Percentiles rank a stretch among this genome's conserved stretches.
Evolutionary conservation across 805 yeast species (phyloP).

Genomic region (Candida piceae): DNA sequence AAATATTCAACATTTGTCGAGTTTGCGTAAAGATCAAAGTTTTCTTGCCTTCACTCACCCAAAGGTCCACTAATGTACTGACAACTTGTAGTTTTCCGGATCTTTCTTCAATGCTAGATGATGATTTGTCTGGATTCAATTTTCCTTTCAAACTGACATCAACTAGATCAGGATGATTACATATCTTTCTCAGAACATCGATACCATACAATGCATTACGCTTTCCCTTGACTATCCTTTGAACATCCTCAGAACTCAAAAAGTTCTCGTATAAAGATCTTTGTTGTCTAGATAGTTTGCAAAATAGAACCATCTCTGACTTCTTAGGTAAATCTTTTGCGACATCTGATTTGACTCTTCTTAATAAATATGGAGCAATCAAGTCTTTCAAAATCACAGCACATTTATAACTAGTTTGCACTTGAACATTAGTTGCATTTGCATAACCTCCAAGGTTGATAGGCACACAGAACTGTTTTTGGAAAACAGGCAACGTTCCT

Average conservation of each 20-base stretch:
- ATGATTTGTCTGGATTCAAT: constrained; percentile 11
- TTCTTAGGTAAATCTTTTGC: constrained; percentile 93
- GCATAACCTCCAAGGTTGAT: constrained; percentile 98
- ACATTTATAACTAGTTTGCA: constrained; percentile 93
- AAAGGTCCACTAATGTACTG: constrained; percentile 62
- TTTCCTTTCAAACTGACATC: constrained; percentile 35
- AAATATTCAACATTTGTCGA: constrained; percentile 85
- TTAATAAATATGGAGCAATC: constrained; percentile 80
- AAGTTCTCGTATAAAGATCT: constrained; percentile 69
- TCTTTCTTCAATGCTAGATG: constrained; percentile 36
- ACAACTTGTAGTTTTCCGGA: constrained; percentile 94
- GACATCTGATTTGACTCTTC: constrained; percentile 89
- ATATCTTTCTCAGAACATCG: constrained; percentile 82
- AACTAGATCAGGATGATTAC: constrained; percentile 92
- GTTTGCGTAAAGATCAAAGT: constrained; percentile 89
- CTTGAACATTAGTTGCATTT: constrained; percentile 92
- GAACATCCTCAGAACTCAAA: constrained; percentile 68
- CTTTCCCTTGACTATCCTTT: constrained; percentile 66
- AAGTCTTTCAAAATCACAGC: constrained; percentile 86
- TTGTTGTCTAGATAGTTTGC: constrained; percentile 76
- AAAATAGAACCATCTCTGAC: constrained; percentile 89
- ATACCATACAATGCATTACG: constrained; percentile 85
- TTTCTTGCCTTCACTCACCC: constrained; percentile 76
- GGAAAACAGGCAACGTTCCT: constrained; percentile 93
- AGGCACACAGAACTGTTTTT: constrained; percentile 86